Evolutionary conservation across 805 yeast genomes (phyloP), one percentile per base, ranked within the genome.

Genomic region (Lachancea mirantina): DNA sequence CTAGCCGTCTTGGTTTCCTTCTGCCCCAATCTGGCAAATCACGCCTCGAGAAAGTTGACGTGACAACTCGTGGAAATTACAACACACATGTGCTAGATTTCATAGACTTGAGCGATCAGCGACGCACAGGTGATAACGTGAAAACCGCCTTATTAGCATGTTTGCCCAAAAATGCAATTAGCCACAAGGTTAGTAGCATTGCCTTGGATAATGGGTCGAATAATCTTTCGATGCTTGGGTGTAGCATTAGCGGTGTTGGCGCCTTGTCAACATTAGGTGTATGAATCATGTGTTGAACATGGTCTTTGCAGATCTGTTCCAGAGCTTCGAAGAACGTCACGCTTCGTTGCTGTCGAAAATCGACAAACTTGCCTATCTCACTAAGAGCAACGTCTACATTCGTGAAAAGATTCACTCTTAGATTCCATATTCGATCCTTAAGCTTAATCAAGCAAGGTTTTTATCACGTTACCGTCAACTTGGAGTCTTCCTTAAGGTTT

Each of bases 391-490:
- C 20, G 28, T 30, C 25, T 39, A 24, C 19, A 27, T 36, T 19
- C 33, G 38, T 23, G 30, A 33, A 10, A 39, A 39, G 20, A 16
- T 36, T 19, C 24, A 31, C 14, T 14, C 25, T 8, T 36, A 28
- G 19, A 25, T 36, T 14, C 18, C 38, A 8, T 29, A 9, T 18
- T 22, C 28, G 17, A 30, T 39, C 14, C 38, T 38, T 15, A 32
- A 23, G 30, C 26, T 26, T 30, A 26, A 32, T 22, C 9, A 8
- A 14, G 33, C 38, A 10, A 22, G 35, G 29, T 32, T 36, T 29
- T 14, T 36, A n/a, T 36, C 40, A 23, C 40, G 40, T 11, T 36
- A 33, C 18, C 30, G 33, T 14, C 43, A 36, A 25, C 36, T 36
- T 6, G 27, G 31, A 13, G 16, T 23, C 18, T 39, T 32, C 19